Evolutionary conservation across 1,284 basidiomycete genomes (phyloP).

Genomic region (Ceratobasidium sp.): DNA sequence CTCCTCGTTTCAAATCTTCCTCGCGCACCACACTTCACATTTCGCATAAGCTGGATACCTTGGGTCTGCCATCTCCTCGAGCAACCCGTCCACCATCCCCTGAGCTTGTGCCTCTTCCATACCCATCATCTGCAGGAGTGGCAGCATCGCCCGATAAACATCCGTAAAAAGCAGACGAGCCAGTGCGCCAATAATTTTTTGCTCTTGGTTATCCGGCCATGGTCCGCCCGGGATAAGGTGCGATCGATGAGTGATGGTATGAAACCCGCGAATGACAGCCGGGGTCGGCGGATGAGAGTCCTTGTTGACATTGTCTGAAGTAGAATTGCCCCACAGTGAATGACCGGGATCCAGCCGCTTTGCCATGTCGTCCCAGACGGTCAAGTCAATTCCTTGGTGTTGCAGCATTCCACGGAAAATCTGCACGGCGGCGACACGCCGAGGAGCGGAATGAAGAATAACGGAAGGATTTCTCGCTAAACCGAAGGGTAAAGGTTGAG

Average conservation of each 20-base stretch:
- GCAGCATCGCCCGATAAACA: slow-evolving; percentile 13
- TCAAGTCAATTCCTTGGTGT: slow-evolving; percentile 17
- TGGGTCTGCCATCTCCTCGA: neutral
- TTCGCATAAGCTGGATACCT: too few relatives aligned
- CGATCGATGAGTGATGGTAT: neutral
- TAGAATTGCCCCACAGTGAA: neutral
- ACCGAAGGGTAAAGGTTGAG: neutral
- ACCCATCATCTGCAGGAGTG: slow-evolving; percentile 26
- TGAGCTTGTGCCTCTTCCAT: slow-evolving; percentile 3
- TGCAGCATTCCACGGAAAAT: neutral
- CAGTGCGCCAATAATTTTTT: slow-evolving; percentile 22
- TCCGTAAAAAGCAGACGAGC: slow-evolving; percentile 3
- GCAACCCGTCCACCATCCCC: neutral
- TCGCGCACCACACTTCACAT: too few relatives aligned
- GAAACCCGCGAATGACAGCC: neutral
- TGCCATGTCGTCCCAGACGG: slow-evolving; percentile 25
- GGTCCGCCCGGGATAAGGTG: slow-evolving; percentile 26
- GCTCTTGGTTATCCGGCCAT: slow-evolving; percentile 9
- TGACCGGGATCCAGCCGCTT: slow-evolving; percentile 16
- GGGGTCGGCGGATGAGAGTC: neutral
- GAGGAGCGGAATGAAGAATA: slow-evolving; percentile 1
- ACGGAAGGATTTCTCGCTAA: neutral
- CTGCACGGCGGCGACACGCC: neutral
- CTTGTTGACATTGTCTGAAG: neutral
- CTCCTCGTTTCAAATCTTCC: too few relatives aligned